phyloP scores from a whole-genome alignment of 2,329 filamentous ascomycete genomes.

The Sarocladium oryzae region DNA sequence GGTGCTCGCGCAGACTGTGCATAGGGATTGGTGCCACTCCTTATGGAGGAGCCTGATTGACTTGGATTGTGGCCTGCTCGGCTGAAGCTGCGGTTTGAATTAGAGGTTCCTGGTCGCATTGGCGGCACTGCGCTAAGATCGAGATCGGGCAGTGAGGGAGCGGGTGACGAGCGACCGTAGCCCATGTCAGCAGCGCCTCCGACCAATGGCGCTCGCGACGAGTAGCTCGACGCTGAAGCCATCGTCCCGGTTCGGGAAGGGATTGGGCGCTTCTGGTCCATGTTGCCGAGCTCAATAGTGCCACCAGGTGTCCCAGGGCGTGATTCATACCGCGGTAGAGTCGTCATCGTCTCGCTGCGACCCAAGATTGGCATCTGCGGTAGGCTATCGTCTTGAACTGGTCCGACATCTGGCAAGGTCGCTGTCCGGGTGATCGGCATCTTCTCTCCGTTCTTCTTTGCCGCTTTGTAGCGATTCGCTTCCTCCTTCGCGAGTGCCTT shows the following conservation, averaged over 20 bases:
- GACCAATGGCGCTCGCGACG: constrained; percentile 57
- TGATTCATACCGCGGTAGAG: constrained; percentile 57
- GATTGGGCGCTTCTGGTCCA: constrained; percentile 45
- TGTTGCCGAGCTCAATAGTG: constrained; percentile 44
- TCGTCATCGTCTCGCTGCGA: constrained; percentile 54
- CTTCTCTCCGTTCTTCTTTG: constrained; percentile 48
- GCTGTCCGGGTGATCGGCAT: constrained; percentile 47
- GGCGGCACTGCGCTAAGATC: constrained; percentile 20
- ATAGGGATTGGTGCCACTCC: not conserved
- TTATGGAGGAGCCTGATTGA: constrained; percentile 1
- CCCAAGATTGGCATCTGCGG: constrained; percentile 52
- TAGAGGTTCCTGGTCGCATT: constrained; percentile 28
- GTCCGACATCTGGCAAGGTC: constrained; percentile 54
- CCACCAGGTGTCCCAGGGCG: constrained; percentile 48
- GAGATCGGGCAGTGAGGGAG: constrained; percentile 26
- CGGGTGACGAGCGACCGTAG: constrained; percentile 34
- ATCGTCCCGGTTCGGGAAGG: constrained; percentile 46
- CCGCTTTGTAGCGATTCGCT: constrained; percentile 45
- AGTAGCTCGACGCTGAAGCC: constrained; percentile 53
- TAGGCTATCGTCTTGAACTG: constrained; percentile 38
- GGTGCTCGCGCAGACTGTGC: not conserved
- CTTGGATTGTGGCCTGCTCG: constrained; percentile 4
- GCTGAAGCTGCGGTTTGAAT: constrained; percentile 27
- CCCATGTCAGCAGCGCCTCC: constrained; percentile 56
- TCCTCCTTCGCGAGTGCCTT: constrained; percentile 79